A percentile compares a stretch with the other conserved stretches of the same genome.
phyloP scores from a whole-genome alignment of 148 eudicot genomes.

The Rhododendron mucronatum region DNA sequence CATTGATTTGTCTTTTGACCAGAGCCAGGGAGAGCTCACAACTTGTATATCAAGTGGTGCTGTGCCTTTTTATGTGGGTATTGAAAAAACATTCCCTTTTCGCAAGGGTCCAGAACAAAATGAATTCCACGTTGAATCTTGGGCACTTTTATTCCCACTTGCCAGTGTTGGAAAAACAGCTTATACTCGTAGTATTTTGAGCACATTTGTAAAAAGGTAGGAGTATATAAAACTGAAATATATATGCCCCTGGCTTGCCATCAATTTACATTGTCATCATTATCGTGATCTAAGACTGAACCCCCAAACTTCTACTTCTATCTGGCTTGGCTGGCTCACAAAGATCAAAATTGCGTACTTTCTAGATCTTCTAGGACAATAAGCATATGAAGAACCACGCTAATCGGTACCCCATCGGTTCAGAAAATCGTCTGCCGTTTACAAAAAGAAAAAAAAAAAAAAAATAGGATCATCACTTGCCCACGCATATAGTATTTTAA shows the following conservation, averaged over 20 bases:
- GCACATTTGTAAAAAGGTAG: background rate
- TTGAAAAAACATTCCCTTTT: background rate
- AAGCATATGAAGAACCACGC: too few species aligned
- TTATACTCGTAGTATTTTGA: background rate
- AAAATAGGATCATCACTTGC: too few species aligned
- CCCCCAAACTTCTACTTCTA: background rate
- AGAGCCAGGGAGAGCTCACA: background rate
- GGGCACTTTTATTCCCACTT: background rate
- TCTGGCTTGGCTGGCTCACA: background rate
- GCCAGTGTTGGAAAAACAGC: background rate
- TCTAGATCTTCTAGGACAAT: background rate
- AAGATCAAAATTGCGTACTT: background rate
- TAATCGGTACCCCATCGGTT: too few species aligned
- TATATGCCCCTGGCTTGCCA: background rate
- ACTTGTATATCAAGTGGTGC: background rate
- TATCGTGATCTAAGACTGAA: background rate
- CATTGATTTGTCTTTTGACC: slow-evolving; percentile 2
- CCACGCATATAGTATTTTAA: too few species aligned
- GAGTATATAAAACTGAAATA: background rate
- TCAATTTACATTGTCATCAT: background rate
- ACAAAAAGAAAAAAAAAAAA: too few species aligned
- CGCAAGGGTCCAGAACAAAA: background rate
- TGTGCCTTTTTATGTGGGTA: background rate
- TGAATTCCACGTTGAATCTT: slow-evolving; percentile 9
- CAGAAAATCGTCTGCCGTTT: too few species aligned